Conservation (phyloP, 495 filamentous ascomycete species). For the Choiromyces venosus region DNA sequence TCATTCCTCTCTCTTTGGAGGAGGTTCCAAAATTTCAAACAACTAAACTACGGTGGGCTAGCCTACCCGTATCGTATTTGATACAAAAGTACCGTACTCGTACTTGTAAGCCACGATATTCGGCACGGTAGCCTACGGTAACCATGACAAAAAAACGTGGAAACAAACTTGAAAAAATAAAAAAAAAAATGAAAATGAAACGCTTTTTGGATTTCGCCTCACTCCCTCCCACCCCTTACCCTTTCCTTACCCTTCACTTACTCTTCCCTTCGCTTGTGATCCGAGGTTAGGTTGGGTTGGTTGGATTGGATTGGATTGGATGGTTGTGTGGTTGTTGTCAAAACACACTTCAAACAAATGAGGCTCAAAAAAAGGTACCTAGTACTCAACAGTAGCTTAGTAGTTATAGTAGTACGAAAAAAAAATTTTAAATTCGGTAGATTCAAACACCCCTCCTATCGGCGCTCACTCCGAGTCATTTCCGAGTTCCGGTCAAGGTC, state of each 20-base stretch:
- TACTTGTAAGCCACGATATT: not conserved
- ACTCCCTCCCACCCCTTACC: not conserved
- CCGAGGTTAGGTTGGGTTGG: too few species aligned
- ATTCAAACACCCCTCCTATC: not conserved
- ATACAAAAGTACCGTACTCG: too few species aligned
- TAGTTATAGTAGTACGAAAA: too few species aligned
- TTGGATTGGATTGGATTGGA: too few species aligned
- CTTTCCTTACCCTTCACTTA: too few species aligned
- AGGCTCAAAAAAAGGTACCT: not conserved
- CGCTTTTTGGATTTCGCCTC: not conserved
- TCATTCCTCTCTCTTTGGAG: not conserved
- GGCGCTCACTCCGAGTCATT: not conserved
- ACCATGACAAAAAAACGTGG: not conserved
- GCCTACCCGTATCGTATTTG: not conserved
- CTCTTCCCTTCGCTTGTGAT: not conserved
- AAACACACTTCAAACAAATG: not conserved
- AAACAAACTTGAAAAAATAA: not conserved
- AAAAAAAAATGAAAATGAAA: too few species aligned
- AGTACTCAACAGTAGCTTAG: too few species aligned
- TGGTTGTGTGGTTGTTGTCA: not conserved
- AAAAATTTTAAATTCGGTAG: too few species aligned
- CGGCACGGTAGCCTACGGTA: not conserved
- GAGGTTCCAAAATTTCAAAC: not conserved
- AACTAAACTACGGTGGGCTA: too few species aligned
- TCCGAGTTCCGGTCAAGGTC: not conserved